These are phyloP conservation scores for Calcarisporium arbuscula DNA, from an alignment of 2,329 filamentous ascomycete genomes.

Conservation along the genomic window DNA sequence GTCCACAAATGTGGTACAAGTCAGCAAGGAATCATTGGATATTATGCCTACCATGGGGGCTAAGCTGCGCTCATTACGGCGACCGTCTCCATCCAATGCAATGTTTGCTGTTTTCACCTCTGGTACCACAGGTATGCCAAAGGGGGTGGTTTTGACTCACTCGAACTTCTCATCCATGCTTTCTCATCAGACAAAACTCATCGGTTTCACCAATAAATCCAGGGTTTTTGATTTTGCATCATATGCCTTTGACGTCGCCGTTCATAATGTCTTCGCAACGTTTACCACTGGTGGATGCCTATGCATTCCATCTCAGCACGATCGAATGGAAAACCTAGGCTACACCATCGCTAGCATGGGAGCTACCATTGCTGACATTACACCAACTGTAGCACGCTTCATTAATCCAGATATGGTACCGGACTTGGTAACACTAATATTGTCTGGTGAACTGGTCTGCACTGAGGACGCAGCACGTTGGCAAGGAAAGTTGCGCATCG, in stretches of 20 bases:
- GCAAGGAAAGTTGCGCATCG: conserved; percentile 6
- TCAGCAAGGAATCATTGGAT: neutral
- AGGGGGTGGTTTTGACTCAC: conserved; percentile 5
- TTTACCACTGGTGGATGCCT: conserved; percentile 5
- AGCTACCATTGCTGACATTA: conserved; percentile 6
- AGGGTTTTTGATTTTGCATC: conserved; percentile 6
- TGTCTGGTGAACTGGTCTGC: conserved; percentile 11
- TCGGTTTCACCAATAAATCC: conserved; percentile 2
- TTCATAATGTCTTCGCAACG: conserved; percentile 4
- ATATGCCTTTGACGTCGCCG: conserved; percentile 5
- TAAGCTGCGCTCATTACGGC: conserved; percentile 19
- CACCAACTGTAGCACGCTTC: conserved; percentile 7
- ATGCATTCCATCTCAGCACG: conserved; percentile 5
- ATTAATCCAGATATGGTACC: conserved; percentile 10
- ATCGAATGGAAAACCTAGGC: conserved; percentile 30
- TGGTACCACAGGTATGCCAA: conserved; percentile 7
- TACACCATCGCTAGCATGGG: conserved; percentile 33
- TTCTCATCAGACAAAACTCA: neutral
- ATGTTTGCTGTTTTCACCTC: conserved; percentile 9
- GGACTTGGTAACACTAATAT: conserved; percentile 6
- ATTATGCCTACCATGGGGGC: conserved; percentile 4
- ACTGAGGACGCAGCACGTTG: conserved; percentile 4
- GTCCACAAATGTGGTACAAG: conserved; percentile 13
- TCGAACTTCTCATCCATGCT: conserved; percentile 1
- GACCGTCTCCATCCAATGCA: conserved; percentile 2